Evolutionary conservation across 148 eudicot species (phyloP).

Genomic region (Beta vulgaris): DNA sequence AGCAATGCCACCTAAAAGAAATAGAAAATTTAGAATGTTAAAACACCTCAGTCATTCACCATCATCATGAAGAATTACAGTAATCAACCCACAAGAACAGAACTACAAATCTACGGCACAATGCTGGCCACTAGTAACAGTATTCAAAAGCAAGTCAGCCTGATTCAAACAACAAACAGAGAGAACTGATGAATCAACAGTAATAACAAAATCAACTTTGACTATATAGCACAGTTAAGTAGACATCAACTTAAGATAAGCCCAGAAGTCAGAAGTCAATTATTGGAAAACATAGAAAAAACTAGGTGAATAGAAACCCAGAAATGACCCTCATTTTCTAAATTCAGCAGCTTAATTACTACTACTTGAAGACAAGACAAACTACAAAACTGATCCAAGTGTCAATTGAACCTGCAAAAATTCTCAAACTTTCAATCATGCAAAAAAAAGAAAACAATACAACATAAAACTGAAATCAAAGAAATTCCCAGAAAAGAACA

Average conservation of each 20-base stretch:
- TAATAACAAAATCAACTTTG: neutral
- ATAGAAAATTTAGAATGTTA: neutral
- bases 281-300: neutral
- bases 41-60: neutral
- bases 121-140: neutral
- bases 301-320: neutral
- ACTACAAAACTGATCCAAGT: conserved; percentile 18
- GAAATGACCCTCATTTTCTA: neutral
- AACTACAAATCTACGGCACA: neutral
- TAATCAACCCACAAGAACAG: neutral
- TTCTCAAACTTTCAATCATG: conserved; percentile 10
- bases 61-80: neutral
- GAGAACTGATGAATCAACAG: neutral
- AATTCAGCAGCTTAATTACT: conserved; percentile 14
- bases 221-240: conserved; percentile 3
- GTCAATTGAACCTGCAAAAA: conserved; percentile 21
- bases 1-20: conserved; percentile 43
- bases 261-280: neutral
- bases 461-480: neutral
- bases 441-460: neutral
- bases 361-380: conserved; percentile 24
- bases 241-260: neutral
- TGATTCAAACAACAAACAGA: neutral
- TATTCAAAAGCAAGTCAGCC: neutral
- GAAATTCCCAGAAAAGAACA: conserved; percentile 5